These are phyloP conservation scores for Fusarium dimerum DNA, from an alignment of 2,329 filamentous ascomycete species.

Conservation along the genomic window DNA sequence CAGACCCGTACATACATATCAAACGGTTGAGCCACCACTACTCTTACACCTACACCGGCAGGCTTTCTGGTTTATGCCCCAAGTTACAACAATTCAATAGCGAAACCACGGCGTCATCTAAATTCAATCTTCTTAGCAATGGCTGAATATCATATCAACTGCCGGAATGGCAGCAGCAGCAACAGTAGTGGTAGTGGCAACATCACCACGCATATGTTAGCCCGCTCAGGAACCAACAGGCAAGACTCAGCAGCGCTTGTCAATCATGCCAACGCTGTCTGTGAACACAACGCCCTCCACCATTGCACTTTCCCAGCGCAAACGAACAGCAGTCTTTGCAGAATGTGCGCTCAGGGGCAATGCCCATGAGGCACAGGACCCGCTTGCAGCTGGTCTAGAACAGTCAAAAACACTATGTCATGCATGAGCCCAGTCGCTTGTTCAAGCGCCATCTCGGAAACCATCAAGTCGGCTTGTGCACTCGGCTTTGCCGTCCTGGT, in stretches of 20 bases:
- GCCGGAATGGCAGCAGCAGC: constrained; percentile 5
- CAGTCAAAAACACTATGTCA: too few species aligned
- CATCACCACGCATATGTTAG: constrained; percentile 3
- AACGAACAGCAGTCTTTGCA: constrained; percentile 21
- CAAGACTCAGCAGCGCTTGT: constrained; percentile 10
- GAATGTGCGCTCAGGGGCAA: constrained; percentile 27
- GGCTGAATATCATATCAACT: not conserved
- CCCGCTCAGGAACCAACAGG: constrained; percentile 1
- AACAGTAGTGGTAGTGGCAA: not conserved
- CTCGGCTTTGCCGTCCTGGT: too few species aligned
- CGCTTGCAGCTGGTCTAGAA: too few species aligned
- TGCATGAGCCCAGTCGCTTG: not conserved
- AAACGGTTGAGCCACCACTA: too few species aligned
- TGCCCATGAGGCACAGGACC: constrained; percentile 15
- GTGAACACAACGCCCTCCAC: constrained; percentile 26
- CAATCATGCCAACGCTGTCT: constrained; percentile 24
- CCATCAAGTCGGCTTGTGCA: too few species aligned
- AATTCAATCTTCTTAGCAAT: not conserved
- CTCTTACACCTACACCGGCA: too few species aligned
- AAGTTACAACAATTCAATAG: too few species aligned
- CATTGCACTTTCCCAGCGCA: constrained; percentile 22
- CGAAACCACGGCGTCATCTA: too few species aligned
- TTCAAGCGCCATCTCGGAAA: not conserved
- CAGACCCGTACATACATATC: too few species aligned
- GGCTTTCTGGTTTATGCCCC: too few species aligned